Evolutionary conservation across 192 early-diverging fungal genomes (phyloP), one percentile per base, ranked within the genome.

Genomic region (Rhizoclosmatium sp.): DNA sequence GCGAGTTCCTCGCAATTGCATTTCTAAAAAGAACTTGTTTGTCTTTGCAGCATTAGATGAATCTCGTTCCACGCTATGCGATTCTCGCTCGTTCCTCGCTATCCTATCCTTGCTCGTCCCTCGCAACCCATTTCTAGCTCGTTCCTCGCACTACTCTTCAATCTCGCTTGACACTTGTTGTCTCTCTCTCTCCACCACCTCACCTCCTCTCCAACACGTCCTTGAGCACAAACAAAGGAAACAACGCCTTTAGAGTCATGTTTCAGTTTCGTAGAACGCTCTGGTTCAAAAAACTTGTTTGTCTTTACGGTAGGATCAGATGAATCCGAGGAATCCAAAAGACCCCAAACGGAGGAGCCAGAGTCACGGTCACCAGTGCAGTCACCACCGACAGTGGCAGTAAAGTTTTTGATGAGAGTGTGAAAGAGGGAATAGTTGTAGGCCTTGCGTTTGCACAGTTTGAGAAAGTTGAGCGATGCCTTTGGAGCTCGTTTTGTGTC

Each of bases 361-460:
- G 49, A 39, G 46, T 65, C 47, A 9, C 92, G 92, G 3, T 89
- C 92, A 4, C 91, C 94, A 0, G 87, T 87, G 12, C 91, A 92
- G 84, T 95, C 93, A 16, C 79, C 79, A 40, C 94, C 93, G 0
- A 90, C 90, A 60, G 93, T 92, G 0, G 90, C 90, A 86, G 92
- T 92, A 73, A 95, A 96, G 71, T 93, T 87, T 75, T 92, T 89
- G 76, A 93, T 90, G 14, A 97, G 90, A 81, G 93, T 93, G 82
- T 94, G 90, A 72, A 95, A 95, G 49, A 92, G 88, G 39, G 87
- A 82, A 68, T 89, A 96, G 86, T 97, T 96, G 83, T 94, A 96
- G 76, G 92, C 92, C 76, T 97, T 97, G 66, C 90, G 85, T 78
- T 98, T 97, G 81, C 94, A 96, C 9, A 97, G 88, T 80, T 97